Percentiles rank a stretch among this genome's conserved stretches.
Conservation (phyloP, 345 rosid genomes). For the Populus nigra region DNA sequence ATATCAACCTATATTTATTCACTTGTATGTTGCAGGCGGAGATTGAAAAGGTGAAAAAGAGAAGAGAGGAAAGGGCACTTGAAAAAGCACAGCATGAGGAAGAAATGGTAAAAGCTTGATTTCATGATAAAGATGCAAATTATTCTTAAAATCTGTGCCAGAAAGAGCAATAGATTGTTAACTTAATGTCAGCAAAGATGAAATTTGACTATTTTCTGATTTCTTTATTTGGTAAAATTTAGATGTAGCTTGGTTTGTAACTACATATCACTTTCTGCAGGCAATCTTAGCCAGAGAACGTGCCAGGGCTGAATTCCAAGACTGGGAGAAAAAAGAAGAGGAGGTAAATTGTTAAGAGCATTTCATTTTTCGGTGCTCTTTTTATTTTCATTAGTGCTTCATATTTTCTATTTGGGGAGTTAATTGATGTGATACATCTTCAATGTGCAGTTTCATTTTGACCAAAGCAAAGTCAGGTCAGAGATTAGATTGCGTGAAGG, state of each 20-base stretch:
- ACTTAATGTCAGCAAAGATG: not conserved
- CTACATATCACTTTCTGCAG: slow-evolving; percentile 35
- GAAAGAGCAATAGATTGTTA: not conserved
- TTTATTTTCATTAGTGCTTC: not conserved
- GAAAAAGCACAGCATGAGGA: slow-evolving; percentile 94
- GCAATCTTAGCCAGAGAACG: slow-evolving; percentile 92
- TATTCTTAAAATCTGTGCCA: not conserved
- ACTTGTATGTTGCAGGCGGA: slow-evolving; percentile 55
- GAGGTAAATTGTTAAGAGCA: slow-evolving; percentile 46
- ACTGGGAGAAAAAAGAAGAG: slow-evolving; percentile 98
- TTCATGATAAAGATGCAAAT: slow-evolving; percentile 3
- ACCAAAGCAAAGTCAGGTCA: slow-evolving; percentile 95
- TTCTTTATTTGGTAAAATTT: not conserved
- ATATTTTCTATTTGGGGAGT: slow-evolving; percentile 7
- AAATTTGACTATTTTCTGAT: not conserved
- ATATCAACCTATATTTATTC: not conserved
- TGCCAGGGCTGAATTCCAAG: slow-evolving; percentile 94
- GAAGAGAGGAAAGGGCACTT: slow-evolving; percentile 93
- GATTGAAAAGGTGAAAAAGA: slow-evolving; percentile 90
- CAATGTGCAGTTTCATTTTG: slow-evolving; percentile 79
- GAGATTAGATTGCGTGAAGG: slow-evolving; percentile 86
- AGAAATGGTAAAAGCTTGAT: slow-evolving; percentile 63
- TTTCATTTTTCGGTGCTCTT: not conserved
- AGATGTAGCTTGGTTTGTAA: not conserved
- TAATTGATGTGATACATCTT: slow-evolving; percentile 13